Evolutionary conservation across 148 eudicot genomes (phyloP).

Genomic region (Arbutus unedo): DNA sequence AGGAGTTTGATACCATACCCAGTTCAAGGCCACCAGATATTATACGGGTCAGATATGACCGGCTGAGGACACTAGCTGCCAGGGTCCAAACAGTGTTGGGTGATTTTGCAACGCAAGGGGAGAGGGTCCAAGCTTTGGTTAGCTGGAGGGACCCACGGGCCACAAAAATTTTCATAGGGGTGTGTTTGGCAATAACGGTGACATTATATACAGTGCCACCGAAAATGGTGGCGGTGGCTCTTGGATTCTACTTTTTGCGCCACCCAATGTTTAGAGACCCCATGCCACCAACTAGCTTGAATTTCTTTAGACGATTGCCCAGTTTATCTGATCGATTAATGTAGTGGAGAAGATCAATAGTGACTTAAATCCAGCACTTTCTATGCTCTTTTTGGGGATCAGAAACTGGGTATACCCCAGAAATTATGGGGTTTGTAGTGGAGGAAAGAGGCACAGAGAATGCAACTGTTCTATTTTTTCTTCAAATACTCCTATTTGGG

Average conservation of each 20-base stretch:
- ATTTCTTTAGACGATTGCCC: conserved; percentile 87
- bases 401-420: not conserved
- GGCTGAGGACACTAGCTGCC: conserved; percentile 73
- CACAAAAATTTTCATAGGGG: conserved; percentile 76
- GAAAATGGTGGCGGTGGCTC: conserved; percentile 97
- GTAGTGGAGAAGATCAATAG: conserved; percentile 19
- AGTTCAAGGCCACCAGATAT: conserved; percentile 75
- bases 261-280: conserved; percentile 99
- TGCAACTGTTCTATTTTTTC: not conserved
- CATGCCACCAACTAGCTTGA: conserved; percentile 88
- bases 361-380: not conserved
- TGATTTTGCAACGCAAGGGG: conserved; percentile 92
- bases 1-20: conserved; percentile 88
- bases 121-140: conserved; percentile 83
- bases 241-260: conserved; percentile 88
- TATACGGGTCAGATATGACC: conserved; percentile 59
- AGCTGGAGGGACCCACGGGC: conserved; percentile 99
- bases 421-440: conserved; percentile 26
- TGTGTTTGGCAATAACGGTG: conserved; percentile 64
- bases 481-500: conserved; percentile 12
- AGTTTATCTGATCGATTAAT: conserved; percentile 89
- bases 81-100: conserved; percentile 91
- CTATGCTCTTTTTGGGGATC: conserved; percentile 20
- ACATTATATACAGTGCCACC: conserved; percentile 79
- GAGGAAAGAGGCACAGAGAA: not conserved